Base-by-base conservation (phyloP, 768 basidiomycete genomes). In the Hypsizygus marmoreus region DNA sequence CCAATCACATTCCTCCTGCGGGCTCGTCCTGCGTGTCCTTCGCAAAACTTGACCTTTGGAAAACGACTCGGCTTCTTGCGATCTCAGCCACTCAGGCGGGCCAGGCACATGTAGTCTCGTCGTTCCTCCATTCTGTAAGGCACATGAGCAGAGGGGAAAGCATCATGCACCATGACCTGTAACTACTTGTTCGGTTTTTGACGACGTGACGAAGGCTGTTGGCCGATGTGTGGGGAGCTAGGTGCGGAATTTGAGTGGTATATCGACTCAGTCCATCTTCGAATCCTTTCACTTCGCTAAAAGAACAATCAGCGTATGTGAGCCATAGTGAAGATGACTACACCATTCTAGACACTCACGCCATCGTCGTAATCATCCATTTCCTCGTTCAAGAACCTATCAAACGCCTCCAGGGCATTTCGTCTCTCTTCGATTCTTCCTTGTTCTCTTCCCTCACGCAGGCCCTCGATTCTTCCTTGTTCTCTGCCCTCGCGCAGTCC, bases 401-500 rank as follows among this genome's bases (percentile, higher is more conserved):
- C 80, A 64, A 86, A 81, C 7, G 79, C 79, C 39, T 76, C 73
- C 20, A 81, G 48, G 0, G 81, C 82, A 50, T 72, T 74, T 34
- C 65, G 62, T 23, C 80, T 74, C 60, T 82, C 81, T 53, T 79
- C 76, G 43, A 61, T 68, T 49, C 70, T 64, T 0, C 79, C 77
- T 25, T 65, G 61, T 34, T 66, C 67, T 36, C 64, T 53, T 0
- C 80, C 81, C 45, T 76, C 67, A 19, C 16, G n/a, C 7, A 50
- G 13, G 5, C 48, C 48, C 33, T 50, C 44, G 28, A 13, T 26
- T 20, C 40, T 41, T n/a, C n/a, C n/a, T n/a, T n/a, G n/a, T n/a
- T n/a, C n/a, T n/a, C n/a, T n/a, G n/a, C n/a, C n/a, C n/a, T n/a
- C 47, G 40, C 28, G 36, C 33, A 14, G 24, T 16, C 19, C 22